A percentile compares a stretch with the other conserved stretches of the same genome.
These are phyloP conservation scores for Gymnopilus dilepis DNA, from an alignment of 768 basidiomycete species.

Conservation along the genomic window DNA sequence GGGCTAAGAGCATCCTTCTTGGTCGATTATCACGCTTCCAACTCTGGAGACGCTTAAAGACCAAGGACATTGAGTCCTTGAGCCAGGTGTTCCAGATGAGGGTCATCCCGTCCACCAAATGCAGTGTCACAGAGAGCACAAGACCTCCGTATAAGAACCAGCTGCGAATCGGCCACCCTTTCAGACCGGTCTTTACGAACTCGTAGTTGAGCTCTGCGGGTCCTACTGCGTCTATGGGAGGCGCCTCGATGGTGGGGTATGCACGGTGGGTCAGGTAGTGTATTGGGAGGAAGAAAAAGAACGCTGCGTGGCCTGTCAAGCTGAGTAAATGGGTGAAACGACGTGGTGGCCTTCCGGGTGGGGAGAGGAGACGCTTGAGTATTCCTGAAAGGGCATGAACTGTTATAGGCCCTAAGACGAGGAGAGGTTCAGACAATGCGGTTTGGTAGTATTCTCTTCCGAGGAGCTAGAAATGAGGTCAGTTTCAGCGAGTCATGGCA, in stretches of 20 bases:
- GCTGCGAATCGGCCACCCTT: constrained; percentile 63
- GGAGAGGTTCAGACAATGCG: constrained; percentile 63
- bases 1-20: constrained; percentile 26
- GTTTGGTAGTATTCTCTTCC: constrained; percentile 90
- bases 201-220: constrained; percentile 85
- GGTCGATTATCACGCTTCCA: constrained; percentile 26
- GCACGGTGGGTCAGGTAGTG: constrained; percentile 75
- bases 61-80: constrained; percentile 28
- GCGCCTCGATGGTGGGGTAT: constrained; percentile 47
- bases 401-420: constrained; percentile 70
- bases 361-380: constrained; percentile 61
- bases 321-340: constrained; percentile 52
- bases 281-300: constrained; percentile 64
- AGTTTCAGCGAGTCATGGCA: background rate
- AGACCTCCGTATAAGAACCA: constrained; percentile 70
- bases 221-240: constrained; percentile 62
- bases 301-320: constrained; percentile 65
- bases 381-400: constrained; percentile 65
- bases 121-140: constrained; percentile 58
- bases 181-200: constrained; percentile 77
- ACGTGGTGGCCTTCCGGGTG: constrained; percentile 36
- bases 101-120: constrained; percentile 64
- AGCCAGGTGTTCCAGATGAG: constrained; percentile 58
- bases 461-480: constrained; percentile 56
- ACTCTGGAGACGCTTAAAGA: constrained; percentile 8